Conservation (phyloP, 2,329 filamentous ascomycete genomes). For the Pyrenophora seminiperda region DNA sequence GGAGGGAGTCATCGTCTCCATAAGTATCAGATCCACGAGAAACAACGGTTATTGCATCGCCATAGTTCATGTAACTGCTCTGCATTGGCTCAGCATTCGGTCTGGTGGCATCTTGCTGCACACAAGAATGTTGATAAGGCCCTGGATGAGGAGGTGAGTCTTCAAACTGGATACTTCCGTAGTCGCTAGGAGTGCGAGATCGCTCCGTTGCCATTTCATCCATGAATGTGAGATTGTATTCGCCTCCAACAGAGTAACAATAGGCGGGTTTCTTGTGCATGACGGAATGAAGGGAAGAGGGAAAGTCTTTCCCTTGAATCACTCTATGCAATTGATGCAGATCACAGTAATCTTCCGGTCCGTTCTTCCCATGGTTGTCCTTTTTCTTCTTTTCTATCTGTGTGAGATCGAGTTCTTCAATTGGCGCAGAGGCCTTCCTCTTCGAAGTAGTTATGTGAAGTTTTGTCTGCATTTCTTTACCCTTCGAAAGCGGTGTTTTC, state of each 20-base stretch:
- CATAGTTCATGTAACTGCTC: not conserved
- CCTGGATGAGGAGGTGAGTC: slow-evolving; percentile 13
- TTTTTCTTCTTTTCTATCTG: slow-evolving; percentile 38
- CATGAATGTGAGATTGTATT: slow-evolving; percentile 33
- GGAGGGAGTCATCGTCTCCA: slow-evolving; percentile 38
- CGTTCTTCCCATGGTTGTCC: slow-evolving; percentile 16
- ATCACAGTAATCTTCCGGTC: slow-evolving; percentile 26
- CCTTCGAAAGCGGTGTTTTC: slow-evolving; percentile 6
- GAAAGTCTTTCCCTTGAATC: slow-evolving; percentile 27
- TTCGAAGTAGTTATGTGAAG: slow-evolving; percentile 36
- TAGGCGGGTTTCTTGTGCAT: slow-evolving; percentile 38
- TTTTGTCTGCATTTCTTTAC: slow-evolving; percentile 34
- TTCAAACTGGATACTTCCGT: slow-evolving; percentile 31
- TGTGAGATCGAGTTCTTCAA: slow-evolving; percentile 44
- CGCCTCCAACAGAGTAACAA: slow-evolving; percentile 30
- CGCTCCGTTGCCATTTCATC: not conserved
- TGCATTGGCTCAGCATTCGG: not conserved
- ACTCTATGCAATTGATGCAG: slow-evolving; percentile 36
- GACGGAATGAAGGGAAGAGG: slow-evolving; percentile 28
- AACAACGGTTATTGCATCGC: not conserved
- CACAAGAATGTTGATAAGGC: not conserved
- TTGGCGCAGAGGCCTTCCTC: slow-evolving; percentile 24
- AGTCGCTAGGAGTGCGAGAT: slow-evolving; percentile 32
- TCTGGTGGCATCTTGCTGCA: not conserved
- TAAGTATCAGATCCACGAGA: slow-evolving; percentile 29